Percentiles rank a stretch among this genome's conserved stretches.
Evolutionary conservation across 306 rosid genomes (phyloP).

Genomic region (Cucurbita argyrosperma): DNA sequence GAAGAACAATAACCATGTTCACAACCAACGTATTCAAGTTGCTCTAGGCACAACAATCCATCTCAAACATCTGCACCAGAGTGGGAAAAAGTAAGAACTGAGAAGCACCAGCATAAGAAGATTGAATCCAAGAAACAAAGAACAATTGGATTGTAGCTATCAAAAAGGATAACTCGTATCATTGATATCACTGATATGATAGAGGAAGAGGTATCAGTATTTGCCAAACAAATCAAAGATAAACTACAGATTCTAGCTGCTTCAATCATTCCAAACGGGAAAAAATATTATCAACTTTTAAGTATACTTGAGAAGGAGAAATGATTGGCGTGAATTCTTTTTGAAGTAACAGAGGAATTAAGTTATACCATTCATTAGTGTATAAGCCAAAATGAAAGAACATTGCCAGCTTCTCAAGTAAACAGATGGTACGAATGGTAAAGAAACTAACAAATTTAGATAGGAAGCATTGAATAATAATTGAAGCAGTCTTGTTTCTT

Average conservation of each 20-base stretch:
- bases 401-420: neutral
- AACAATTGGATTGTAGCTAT: neutral
- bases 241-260: neutral
- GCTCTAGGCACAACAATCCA: conserved; percentile 8
- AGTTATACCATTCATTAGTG: neutral
- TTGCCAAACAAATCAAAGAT: neutral
- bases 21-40: neutral
- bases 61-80: conserved; percentile 20
- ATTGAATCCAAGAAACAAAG: neutral
- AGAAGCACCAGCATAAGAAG: neutral
- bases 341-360: neutral
- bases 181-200: neutral
- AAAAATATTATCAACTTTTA: neutral
- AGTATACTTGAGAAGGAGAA: neutral
- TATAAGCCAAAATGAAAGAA: neutral
- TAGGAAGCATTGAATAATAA: neutral
- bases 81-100: neutral
- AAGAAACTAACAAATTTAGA: neutral
- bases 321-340: neutral
- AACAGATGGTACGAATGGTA: neutral
- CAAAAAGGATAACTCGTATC: neutral
- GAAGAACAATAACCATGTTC: conserved; percentile 12
- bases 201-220: neutral
- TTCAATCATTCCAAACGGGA: neutral
- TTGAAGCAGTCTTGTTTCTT: neutral